phyloP scores from a whole-genome alignment of 2,329 filamentous ascomycete genomes.

The Diaporthe caulivora region DNA sequence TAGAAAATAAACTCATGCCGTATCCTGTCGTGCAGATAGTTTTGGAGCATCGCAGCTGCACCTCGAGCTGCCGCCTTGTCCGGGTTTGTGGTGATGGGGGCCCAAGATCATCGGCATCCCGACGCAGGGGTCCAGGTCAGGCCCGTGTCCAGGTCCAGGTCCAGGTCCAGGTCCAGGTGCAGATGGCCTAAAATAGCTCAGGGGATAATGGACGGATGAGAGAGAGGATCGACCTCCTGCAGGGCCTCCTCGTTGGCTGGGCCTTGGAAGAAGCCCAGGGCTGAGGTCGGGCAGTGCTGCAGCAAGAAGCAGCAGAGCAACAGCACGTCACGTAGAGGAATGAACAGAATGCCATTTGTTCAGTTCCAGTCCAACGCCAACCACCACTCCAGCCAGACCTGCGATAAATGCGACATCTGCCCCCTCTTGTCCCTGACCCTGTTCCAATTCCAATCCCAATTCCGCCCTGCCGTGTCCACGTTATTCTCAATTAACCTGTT shows the following conservation, averaged over 20 bases:
- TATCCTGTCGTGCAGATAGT: neutral
- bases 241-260: constrained; percentile 10
- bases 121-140: constrained; percentile 16
- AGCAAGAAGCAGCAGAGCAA: no score
- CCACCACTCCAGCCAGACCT: neutral
- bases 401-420: constrained; percentile 23
- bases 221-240: constrained; percentile 10
- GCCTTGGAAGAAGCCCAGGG: constrained; percentile 22
- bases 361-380: constrained; percentile 2
- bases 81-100: neutral
- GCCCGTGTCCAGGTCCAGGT: neutral
- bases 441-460: neutral
- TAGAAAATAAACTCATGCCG: constrained; percentile 17
- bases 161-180: constrained; percentile 3
- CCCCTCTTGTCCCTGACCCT: constrained; percentile 2
- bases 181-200: constrained; percentile 31
- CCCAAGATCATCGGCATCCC: constrained; percentile 11
- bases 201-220: neutral
- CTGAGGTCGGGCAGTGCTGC: constrained; percentile 16
- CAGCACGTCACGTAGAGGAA: constrained; percentile 3
- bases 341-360: neutral
- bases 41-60: neutral
- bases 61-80: neutral
- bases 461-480: neutral
- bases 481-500: constrained; percentile 11